These are phyloP conservation scores for Cylindrotheca closterium DNA, from an alignment of 108 stramenopile genomes.

Conservation along the genomic window DNA sequence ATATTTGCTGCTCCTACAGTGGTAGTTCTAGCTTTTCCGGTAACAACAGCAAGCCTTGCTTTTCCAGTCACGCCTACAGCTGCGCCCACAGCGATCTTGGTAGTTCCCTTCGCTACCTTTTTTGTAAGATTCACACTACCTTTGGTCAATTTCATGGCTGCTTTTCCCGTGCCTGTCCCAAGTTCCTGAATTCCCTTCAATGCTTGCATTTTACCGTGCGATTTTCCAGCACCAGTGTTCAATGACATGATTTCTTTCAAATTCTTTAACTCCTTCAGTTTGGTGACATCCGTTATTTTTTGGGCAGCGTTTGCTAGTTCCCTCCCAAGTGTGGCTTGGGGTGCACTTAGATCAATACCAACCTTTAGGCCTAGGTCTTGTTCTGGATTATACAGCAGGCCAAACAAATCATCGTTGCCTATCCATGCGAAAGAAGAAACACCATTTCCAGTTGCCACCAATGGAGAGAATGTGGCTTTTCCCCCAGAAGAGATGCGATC, in stretches of 20 bases:
- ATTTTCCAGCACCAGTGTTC: conserved; percentile 15
- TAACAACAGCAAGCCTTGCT: conserved; percentile 4
- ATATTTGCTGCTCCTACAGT: conserved; percentile 17
- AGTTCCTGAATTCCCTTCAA: conserved; percentile 34
- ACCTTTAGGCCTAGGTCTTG: conserved; percentile 35
- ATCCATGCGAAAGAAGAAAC: conserved; percentile 81
- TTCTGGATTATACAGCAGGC: conserved; percentile 51
- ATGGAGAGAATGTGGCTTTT: conserved; percentile 37
- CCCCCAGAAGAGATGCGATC: conserved; percentile 35
- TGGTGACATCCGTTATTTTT: conserved; percentile 16
- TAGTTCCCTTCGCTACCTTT: conserved; percentile 8
- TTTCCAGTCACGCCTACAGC: conserved; percentile 15
- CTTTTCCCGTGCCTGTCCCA: conserved; percentile 31
- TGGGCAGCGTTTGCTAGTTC: conserved; percentile 13
- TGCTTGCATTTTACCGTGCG: conserved; percentile 19
- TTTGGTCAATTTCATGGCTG: conserved; percentile 1
- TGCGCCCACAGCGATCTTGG: conserved; percentile 13
- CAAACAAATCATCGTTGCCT: conserved; percentile 75
- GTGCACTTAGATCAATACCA: conserved; percentile 30
- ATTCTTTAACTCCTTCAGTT: conserved; percentile 18
- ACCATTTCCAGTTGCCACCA: conserved; percentile 64
- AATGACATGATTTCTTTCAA: conserved; percentile 30
- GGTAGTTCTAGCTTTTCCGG: not conserved
- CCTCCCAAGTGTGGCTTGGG: conserved; percentile 5
- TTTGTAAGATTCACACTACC: conserved; percentile 8